These are phyloP conservation scores for Lenzites betulinus DNA, from an alignment of 768 basidiomycete genomes.

Conservation along the genomic window DNA sequence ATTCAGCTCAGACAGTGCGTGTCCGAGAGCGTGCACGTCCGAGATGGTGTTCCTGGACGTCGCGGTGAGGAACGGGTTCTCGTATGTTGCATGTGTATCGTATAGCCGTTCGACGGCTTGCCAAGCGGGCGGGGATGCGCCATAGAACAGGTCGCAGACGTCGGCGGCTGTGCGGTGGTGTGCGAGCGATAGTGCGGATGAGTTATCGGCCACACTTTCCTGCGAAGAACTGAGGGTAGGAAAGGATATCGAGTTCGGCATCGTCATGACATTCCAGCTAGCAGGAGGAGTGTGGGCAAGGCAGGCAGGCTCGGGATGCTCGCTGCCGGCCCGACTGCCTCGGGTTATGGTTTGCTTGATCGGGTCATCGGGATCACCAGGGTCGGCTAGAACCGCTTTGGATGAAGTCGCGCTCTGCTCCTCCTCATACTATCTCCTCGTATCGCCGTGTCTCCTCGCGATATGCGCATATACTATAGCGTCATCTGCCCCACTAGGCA, in stretches of 20 bases:
- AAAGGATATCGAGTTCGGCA: slow-evolving; percentile 14
- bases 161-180: slow-evolving; percentile 63
- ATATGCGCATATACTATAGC: too few relatives aligned
- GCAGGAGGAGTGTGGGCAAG: not conserved
- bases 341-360: slow-evolving; percentile 10
- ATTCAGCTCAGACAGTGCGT: slow-evolving; percentile 60
- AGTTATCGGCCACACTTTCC: slow-evolving; percentile 4
- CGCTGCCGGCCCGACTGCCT: not conserved
- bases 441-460: not conserved
- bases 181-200: slow-evolving; percentile 31
- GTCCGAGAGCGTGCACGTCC: slow-evolving; percentile 67
- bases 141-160: slow-evolving; percentile 71
- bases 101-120: slow-evolving; percentile 64
- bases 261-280: not conserved
- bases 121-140: slow-evolving; percentile 49
- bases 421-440: not conserved
- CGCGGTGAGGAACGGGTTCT: slow-evolving; percentile 78
- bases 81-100: slow-evolving; percentile 75
- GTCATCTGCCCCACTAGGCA: too few relatives aligned
- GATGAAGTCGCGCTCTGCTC: not conserved
- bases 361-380: slow-evolving; percentile 4
- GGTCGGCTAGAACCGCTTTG: not conserved
- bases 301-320: not conserved
- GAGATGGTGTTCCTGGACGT: slow-evolving; percentile 71
- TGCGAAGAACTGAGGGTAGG: slow-evolving; percentile 6